Percentiles rank a stretch among this genome's conserved stretches.
phyloP scores from a whole-genome alignment of 306 rosid species.

The Dalbergia oliveri region DNA sequence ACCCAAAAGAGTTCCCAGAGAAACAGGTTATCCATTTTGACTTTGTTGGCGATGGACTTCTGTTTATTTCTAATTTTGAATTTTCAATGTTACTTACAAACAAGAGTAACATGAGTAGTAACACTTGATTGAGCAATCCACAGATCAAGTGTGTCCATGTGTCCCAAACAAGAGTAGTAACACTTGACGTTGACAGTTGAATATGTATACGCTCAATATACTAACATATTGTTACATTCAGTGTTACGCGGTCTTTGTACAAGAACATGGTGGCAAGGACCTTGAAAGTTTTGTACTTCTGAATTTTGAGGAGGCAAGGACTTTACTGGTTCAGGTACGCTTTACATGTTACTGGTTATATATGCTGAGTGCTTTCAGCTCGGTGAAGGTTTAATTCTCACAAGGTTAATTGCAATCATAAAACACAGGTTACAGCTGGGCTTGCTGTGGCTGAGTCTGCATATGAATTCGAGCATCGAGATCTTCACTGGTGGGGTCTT shows the following conservation, averaged over 20 bases:
- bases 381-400: conserved; percentile 41
- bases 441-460: conserved; percentile 98
- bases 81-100: conserved; percentile 22
- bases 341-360: conserved; percentile 24
- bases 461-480: conserved; percentile 94
- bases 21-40: conserved; percentile 71
- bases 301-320: conserved; percentile 75
- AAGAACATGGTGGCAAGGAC: conserved; percentile 91
- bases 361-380: conserved; percentile 29
- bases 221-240: conserved; percentile 54
- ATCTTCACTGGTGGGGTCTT: conserved; percentile 86
- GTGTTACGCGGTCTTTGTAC: conserved; percentile 75
- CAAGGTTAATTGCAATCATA: conserved; percentile 24
- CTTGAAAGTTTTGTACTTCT: conserved; percentile 88
- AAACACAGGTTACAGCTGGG: conserved; percentile 78
- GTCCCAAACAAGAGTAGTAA: conserved; percentile 27
- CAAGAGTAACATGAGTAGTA: too few species aligned
- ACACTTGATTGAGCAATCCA: conserved; percentile 10
- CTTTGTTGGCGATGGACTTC: background rate
- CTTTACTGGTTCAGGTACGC: conserved; percentile 82
- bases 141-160: conserved; percentile 11
- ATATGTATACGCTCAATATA: conserved; percentile 5
- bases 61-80: conserved; percentile 32
- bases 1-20: conserved; percentile 82
- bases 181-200: background rate